A percentile compares a stretch with the other conserved stretches of the same genome.
Evolutionary conservation across 2,329 filamentous ascomycete species (phyloP).

Genomic region (Cordyceps tenuipes): DNA sequence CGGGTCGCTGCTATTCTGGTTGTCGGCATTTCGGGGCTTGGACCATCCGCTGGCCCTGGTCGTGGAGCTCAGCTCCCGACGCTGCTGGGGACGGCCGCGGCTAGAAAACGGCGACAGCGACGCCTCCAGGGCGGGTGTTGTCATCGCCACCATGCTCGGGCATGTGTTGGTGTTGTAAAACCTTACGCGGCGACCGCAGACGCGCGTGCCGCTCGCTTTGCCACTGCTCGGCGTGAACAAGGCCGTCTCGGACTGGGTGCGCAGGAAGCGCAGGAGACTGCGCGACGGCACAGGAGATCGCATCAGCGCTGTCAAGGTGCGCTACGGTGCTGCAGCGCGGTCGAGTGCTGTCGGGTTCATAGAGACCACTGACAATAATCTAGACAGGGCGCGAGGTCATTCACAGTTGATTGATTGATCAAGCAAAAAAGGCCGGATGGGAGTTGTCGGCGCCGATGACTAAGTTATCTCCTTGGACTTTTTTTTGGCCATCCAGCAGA

Average conservation of each 20-base stretch:
- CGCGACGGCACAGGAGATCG: constrained; percentile 42
- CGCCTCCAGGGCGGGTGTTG: constrained; percentile 19
- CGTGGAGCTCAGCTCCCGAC: constrained; percentile 15
- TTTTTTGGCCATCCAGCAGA: background rate
- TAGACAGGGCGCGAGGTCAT: background rate
- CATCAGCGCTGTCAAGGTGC: constrained; percentile 20
- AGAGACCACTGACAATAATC: background rate
- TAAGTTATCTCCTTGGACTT: background rate
- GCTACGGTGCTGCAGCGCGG: background rate
- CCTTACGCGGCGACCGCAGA: background rate
- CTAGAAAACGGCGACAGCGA: constrained; percentile 21
- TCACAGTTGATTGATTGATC: background rate
- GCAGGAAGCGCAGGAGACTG: constrained; percentile 62
- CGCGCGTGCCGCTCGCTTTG: background rate
- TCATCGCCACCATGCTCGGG: background rate
- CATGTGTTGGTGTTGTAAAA: background rate
- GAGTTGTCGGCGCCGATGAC: constrained; percentile 3
- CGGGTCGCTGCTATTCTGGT: constrained; percentile 8
- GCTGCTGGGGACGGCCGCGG: constrained; percentile 20
- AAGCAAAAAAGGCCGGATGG: background rate
- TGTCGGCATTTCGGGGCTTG: background rate
- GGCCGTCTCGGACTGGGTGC: constrained; percentile 56
- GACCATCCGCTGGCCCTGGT: background rate
- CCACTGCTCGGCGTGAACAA: constrained; percentile 19
- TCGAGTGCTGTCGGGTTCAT: background rate